Percentiles rank a stretch among this genome's conserved stretches.
Evolutionary conservation across 1,284 basidiomycete genomes (phyloP).

Genomic region (Phlebopus sp.): DNA sequence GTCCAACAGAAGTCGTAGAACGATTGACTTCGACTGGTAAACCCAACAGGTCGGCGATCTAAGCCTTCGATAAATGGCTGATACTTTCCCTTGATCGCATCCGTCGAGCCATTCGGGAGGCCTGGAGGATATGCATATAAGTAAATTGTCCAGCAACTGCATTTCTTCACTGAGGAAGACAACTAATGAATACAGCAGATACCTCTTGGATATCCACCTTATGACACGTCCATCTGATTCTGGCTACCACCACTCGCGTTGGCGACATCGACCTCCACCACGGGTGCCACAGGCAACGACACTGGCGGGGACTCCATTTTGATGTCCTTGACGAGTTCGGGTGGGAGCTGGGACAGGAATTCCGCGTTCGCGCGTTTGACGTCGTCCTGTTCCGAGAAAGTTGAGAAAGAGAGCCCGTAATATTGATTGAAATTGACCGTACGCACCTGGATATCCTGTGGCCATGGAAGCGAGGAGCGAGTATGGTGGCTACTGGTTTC

Average conservation of each 20-base stretch:
- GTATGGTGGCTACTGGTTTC: conserved; percentile 23
- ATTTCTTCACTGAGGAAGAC: no score
- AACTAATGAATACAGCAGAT: no score
- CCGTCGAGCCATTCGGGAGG: no score
- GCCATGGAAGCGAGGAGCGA: conserved; percentile 36
- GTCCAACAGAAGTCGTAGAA: no score
- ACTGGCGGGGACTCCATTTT: conserved; percentile 16
- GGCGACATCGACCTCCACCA: not conserved
- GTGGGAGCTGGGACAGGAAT: conserved; percentile 28
- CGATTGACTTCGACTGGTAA: no score
- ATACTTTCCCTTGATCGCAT: no score
- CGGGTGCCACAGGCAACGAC: not conserved
- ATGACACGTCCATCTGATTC: conserved; percentile 20
- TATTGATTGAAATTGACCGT: not conserved
- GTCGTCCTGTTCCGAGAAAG: conserved; percentile 20
- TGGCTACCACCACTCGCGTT: not conserved
- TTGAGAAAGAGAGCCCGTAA: not conserved
- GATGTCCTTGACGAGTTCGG: conserved; percentile 27
- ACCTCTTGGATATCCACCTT: not conserved
- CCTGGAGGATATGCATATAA: no score
- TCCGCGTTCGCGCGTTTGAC: conserved; percentile 25
- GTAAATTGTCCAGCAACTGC: no score
- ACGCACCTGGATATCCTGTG: conserved; percentile 39
- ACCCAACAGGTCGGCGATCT: no score
- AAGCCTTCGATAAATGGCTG: no score